Evolutionary conservation across 2,329 filamentous ascomycete genomes (phyloP), one percentile per base, ranked within the genome.

Genomic region (Hypoxylon sp.): DNA sequence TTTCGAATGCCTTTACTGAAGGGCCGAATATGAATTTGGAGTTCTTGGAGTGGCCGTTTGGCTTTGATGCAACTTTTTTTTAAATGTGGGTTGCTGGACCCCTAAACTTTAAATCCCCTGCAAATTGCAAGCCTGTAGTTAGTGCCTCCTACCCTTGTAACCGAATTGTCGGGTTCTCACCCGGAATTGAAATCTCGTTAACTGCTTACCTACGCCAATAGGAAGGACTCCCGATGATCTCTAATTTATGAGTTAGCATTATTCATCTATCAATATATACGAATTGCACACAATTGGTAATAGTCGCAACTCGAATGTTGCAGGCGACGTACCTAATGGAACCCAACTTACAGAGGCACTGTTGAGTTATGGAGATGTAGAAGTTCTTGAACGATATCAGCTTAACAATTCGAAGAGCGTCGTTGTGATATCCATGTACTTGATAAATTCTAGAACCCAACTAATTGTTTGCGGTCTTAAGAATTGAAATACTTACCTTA

Each of bases 11-110:
- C 44, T 52, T 64, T 58, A 65, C 7, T 62, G 50, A 60, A 59
- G 59, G 63, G 48, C 55, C 64, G 65, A 63, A 62, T 69, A 32
- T 39, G 60, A 68, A 62, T 62, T 61, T 59, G 56, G 29, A 47
- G 15, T 32, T 61, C 8, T 6, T 50, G 59, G 48, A 44, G 35
- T 57, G 60, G 44, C 32, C 53, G 54, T 67, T 59, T 55, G 70
- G 65, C 55, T 66, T 68, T 63, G 52, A 47, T 65, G 62, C 55
- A 66, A 57, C 39, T 65, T 65, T 58, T 51, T 54, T 65, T 47
- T 56, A 31, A 24, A 44, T 48, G 54, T 53, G 47, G 50, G 46
- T 21, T 31, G n/a, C 8, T 59, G 57, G 46, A 52, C 57, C 52
- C 51, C 52, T 57, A 66, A 53, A 56, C 35, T 61, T 35, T 42